These are phyloP conservation scores for Acacia crassicarpa DNA, from an alignment of 306 rosid genomes.

Conservation along the genomic window DNA sequence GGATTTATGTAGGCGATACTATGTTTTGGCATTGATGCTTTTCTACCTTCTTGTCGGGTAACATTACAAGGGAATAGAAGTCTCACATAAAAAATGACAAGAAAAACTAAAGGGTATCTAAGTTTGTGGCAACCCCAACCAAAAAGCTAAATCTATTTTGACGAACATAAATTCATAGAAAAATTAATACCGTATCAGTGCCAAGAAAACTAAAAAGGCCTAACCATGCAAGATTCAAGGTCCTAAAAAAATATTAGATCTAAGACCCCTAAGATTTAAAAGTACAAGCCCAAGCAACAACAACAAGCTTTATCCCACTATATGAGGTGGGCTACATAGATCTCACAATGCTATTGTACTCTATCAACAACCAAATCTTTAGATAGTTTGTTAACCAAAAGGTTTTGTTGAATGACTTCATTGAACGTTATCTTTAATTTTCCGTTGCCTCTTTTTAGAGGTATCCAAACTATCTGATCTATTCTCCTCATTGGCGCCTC, in stretches of 20 bases:
- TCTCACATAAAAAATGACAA: background rate
- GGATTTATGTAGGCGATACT: background rate
- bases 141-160: background rate
- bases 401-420: too few relatives aligned
- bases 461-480: too few relatives aligned
- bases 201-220: background rate
- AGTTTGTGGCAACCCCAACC: background rate
- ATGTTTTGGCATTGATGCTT: background rate
- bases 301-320: too few relatives aligned
- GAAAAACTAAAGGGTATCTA: background rate
- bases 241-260: background rate
- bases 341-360: too few relatives aligned
- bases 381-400: too few relatives aligned
- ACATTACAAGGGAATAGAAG: background rate
- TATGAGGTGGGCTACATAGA: too few relatives aligned
- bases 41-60: conserved; percentile 9
- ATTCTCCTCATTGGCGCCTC: too few relatives aligned
- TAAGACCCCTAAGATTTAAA: background rate
- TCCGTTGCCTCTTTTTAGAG: too few relatives aligned
- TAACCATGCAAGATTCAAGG: background rate
- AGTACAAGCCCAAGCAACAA: background rate
- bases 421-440: too few relatives aligned
- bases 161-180: background rate
- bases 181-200: background rate
- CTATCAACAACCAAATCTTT: too few relatives aligned